Conservation (phyloP, 2,329 filamentous ascomycete species). For the Celoporthe dispersa region DNA sequence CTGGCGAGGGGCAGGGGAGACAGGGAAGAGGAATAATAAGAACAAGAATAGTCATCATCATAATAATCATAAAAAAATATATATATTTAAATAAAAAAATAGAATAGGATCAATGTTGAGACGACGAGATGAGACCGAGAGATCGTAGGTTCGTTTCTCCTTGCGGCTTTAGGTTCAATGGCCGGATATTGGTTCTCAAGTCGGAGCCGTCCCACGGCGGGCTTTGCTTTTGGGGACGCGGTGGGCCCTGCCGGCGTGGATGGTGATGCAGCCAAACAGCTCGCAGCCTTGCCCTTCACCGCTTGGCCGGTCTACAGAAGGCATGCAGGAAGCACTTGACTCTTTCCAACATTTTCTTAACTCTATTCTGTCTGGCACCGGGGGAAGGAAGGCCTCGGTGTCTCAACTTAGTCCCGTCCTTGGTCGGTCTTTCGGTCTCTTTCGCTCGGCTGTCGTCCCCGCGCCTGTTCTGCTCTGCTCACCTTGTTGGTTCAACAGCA, state of each 20-base stretch:
- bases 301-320: conserved; percentile 38
- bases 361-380: conserved; percentile 12
- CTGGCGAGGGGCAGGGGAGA: too few relatives aligned
- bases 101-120: too few relatives aligned
- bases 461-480: not conserved
- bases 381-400: not conserved
- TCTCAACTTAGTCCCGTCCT: conserved; percentile 3
- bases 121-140: not conserved
- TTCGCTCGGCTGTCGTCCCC: not conserved
- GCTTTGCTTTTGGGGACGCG: conserved; percentile 1
- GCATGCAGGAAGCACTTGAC: conserved; percentile 31
- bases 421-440: not conserved
- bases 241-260: conserved; percentile 31
- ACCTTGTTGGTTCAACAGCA: not conserved
- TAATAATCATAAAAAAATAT: too few relatives aligned
- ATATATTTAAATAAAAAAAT: too few relatives aligned
- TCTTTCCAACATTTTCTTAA: conserved; percentile 15
- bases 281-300: conserved; percentile 41
- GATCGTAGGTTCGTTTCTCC: conserved; percentile 24
- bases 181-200: conserved; percentile 34
- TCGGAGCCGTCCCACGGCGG: conserved; percentile 6
- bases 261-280: conserved; percentile 42
- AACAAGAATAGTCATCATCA: too few relatives aligned
- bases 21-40: too few relatives aligned
- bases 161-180: conserved; percentile 5